Conservation (phyloP, 2,329 filamentous ascomycete genomes). For the Colletotrichum viniferum region DNA sequence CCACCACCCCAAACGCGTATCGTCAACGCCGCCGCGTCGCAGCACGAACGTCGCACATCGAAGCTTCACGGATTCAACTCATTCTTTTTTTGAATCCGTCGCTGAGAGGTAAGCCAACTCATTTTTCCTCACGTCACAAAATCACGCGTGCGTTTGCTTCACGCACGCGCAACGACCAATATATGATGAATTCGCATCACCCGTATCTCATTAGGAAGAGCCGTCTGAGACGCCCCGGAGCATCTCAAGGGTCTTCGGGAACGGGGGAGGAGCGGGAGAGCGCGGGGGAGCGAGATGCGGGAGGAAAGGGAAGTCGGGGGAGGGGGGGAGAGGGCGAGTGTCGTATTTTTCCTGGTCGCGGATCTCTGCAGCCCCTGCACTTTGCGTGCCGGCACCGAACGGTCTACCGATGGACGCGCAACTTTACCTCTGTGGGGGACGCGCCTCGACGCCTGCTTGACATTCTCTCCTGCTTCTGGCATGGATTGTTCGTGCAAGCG, state of each 20-base stretch:
- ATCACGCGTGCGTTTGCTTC: background rate
- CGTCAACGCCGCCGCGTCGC: background rate
- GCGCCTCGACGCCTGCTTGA: background rate
- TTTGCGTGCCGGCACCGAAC: background rate
- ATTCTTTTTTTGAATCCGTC: background rate
- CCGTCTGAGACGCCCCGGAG: slow-evolving; percentile 45
- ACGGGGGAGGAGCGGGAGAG: background rate
- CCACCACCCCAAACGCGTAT: background rate
- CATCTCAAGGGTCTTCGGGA: background rate
- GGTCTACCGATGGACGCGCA: background rate
- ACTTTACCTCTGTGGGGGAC: background rate
- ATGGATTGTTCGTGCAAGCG: background rate
- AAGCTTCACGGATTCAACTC: background rate
- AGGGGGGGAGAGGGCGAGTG: background rate
- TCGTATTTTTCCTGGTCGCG: slow-evolving; percentile 13
- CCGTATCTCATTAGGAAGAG: slow-evolving; percentile 49
- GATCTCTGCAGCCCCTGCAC: slow-evolving; percentile 22
- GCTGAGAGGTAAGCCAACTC: background rate
- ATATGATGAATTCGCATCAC: slow-evolving; percentile 47
- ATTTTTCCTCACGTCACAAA: background rate
- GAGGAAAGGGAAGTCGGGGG: background rate
- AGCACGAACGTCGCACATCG: background rate
- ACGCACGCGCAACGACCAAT: background rate
- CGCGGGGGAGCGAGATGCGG: background rate
- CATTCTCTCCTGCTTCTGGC: background rate